These are phyloP conservation scores for Dendryphion nanum DNA, from an alignment of 2,329 filamentous ascomycete genomes.

Conservation along the genomic window DNA sequence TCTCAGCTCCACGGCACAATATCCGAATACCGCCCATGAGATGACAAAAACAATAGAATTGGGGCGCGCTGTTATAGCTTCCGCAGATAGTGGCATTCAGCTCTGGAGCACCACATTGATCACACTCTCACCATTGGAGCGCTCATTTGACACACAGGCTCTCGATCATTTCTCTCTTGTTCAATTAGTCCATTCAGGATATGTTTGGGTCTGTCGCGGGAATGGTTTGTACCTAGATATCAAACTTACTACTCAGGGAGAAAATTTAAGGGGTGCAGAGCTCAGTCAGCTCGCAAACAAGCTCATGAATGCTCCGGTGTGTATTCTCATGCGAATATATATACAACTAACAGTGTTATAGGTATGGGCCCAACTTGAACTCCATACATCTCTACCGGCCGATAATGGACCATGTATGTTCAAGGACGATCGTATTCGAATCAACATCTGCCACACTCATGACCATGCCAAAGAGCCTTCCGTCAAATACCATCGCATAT, in stretches of 20 bases:
- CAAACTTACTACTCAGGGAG: constrained; percentile 22
- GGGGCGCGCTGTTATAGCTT: constrained; percentile 32
- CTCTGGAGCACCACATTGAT: constrained; percentile 38
- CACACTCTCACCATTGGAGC: constrained; percentile 29
- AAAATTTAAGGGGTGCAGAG: constrained; percentile 17
- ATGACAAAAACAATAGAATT: constrained; percentile 33
- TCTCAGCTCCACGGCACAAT: no score
- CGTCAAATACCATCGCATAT: constrained; percentile 20
- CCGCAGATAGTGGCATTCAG: constrained; percentile 22
- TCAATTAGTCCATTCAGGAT: constrained; percentile 10
- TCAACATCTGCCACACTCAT: constrained; percentile 21
- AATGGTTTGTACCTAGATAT: constrained; percentile 31
- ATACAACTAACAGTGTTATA: constrained; percentile 10
- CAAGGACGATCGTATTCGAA: constrained; percentile 10
- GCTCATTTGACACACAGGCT: constrained; percentile 22
- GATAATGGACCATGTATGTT: not conserved
- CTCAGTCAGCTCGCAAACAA: constrained; percentile 18
- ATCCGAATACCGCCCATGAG: no score
- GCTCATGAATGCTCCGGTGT: constrained; percentile 30
- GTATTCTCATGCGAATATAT: constrained; percentile 5
- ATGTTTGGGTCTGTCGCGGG: constrained; percentile 34
- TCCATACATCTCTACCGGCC: constrained; percentile 10
- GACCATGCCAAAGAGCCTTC: no score
- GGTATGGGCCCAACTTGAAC: constrained; percentile 36
- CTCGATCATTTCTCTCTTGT: constrained; percentile 13